Evolutionary conservation across 2,329 filamentous ascomycete species (phyloP).

Genomic region (Exophiala sp.): DNA sequence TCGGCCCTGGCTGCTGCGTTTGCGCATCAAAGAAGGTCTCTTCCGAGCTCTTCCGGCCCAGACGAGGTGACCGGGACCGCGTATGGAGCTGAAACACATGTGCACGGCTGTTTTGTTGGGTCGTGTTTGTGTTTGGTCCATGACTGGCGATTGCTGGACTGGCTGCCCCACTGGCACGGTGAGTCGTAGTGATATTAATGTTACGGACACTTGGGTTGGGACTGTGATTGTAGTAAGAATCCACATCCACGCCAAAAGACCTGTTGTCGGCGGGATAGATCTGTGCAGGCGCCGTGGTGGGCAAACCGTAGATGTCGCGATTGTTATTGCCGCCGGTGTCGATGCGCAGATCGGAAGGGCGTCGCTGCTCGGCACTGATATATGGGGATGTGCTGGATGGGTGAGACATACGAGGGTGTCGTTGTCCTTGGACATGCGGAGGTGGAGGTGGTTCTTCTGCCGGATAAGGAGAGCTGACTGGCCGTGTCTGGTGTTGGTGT

Average conservation of each 20-base stretch:
- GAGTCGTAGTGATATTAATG: neutral
- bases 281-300: slow-evolving; percentile 19
- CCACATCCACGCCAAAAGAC: neutral
- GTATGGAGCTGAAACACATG: slow-evolving; percentile 35
- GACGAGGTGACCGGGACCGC: slow-evolving; percentile 35
- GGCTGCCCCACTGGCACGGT: neutral
- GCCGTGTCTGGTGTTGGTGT: slow-evolving; percentile 5
- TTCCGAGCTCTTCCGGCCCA: slow-evolving; percentile 30
- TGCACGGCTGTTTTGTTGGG: slow-evolving; percentile 1
- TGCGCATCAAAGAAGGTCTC: slow-evolving; percentile 23
- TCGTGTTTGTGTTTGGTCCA: neutral
- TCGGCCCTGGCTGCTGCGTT: no score
- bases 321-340: slow-evolving; percentile 13
- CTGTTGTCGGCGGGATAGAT: slow-evolving; percentile 3
- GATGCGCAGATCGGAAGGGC: slow-evolving; percentile 22
- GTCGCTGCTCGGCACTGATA: slow-evolving; percentile 5
- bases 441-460: slow-evolving; percentile 1
- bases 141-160: neutral
- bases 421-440: neutral
- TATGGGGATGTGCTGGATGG: slow-evolving; percentile 4
- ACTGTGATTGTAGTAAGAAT: neutral
- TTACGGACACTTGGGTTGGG: slow-evolving; percentile 1
- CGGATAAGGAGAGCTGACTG: slow-evolving; percentile 6
- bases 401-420: neutral
- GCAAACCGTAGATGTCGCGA: neutral